A percentile compares a stretch with the other conserved stretches of the same genome.
These are phyloP conservation scores for Sclerotinia sclerotiorum DNA, from an alignment of 2,329 filamentous ascomycete genomes.

Conservation along the genomic window DNA sequence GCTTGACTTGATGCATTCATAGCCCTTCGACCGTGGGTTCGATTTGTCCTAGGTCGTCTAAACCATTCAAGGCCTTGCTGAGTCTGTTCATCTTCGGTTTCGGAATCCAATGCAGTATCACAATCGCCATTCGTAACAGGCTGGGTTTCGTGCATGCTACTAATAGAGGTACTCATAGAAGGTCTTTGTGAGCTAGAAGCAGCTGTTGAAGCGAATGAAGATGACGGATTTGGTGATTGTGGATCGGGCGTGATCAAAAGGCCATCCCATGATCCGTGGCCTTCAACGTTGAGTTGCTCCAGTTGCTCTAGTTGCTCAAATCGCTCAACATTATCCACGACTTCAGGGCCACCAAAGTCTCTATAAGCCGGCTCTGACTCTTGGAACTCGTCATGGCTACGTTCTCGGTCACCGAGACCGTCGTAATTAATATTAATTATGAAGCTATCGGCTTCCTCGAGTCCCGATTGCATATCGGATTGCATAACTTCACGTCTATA, in stretches of 20 bases:
- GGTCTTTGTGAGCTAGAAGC: conserved; percentile 32
- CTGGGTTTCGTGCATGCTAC: conserved; percentile 31
- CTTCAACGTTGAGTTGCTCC: conserved; percentile 46
- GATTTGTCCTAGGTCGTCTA: not conserved
- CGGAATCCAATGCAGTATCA: conserved; percentile 26
- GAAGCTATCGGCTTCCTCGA: not conserved
- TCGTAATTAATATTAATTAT: not conserved
- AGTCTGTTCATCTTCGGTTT: not conserved
- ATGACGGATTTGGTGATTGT: conserved; percentile 74
- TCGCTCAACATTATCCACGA: conserved; percentile 28
- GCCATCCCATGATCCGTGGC: conserved; percentile 71
- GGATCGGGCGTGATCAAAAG: conserved; percentile 80
- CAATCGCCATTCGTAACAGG: conserved; percentile 33
- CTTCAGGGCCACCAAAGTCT: not conserved
- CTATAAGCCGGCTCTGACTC: not conserved
- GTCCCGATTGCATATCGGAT: not conserved
- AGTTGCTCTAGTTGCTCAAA: conserved; percentile 28
- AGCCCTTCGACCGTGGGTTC: not conserved
- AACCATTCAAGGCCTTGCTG: not conserved
- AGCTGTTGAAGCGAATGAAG: conserved; percentile 62
- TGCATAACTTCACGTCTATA: not conserved
- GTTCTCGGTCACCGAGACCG: conserved; percentile 17
- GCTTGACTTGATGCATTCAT: not conserved
- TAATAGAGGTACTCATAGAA: conserved; percentile 37
- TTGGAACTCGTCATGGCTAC: not conserved